Evolutionary conservation across 495 filamentous ascomycete genomes (phyloP).

Genomic region (Evansstolkia leycettana): DNA sequence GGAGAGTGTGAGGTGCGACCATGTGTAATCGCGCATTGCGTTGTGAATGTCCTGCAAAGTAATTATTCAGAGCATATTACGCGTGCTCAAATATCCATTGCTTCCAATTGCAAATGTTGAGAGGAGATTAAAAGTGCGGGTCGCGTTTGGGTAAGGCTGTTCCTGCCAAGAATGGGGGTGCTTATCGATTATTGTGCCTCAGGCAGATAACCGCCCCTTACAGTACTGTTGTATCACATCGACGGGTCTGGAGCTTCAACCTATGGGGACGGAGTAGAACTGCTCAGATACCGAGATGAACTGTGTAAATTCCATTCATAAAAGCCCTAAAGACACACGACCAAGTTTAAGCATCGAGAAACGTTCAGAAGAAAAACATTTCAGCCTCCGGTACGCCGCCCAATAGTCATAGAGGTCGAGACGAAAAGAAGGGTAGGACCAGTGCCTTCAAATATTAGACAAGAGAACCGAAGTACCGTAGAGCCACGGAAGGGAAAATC

Average conservation of each 20-base stretch:
- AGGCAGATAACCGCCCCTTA: too few relatives aligned
- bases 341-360: neutral
- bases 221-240: too few relatives aligned
- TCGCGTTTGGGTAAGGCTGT: neutral
- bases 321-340: neutral
- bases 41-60: neutral
- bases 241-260: too few relatives aligned
- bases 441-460: slow-evolving; percentile 9
- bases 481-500: slow-evolving; percentile 1
- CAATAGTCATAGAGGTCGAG: slow-evolving; percentile 3
- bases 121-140: neutral
- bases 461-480: slow-evolving; percentile 5
- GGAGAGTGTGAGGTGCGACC: neutral
- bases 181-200: too few relatives aligned
- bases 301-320: too few relatives aligned
- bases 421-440: slow-evolving; percentile 1
- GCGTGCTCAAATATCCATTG: neutral
- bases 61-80: neutral
- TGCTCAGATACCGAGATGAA: too few relatives aligned
- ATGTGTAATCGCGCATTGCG: slow-evolving; percentile 1
- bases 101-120: neutral
- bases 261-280: too few relatives aligned
- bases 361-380: neutral
- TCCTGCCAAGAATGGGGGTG: neutral
- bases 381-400: slow-evolving; percentile 9